phyloP scores from a whole-genome alignment of 2,329 filamentous ascomycete species.

The Pyricularia sp. region DNA sequence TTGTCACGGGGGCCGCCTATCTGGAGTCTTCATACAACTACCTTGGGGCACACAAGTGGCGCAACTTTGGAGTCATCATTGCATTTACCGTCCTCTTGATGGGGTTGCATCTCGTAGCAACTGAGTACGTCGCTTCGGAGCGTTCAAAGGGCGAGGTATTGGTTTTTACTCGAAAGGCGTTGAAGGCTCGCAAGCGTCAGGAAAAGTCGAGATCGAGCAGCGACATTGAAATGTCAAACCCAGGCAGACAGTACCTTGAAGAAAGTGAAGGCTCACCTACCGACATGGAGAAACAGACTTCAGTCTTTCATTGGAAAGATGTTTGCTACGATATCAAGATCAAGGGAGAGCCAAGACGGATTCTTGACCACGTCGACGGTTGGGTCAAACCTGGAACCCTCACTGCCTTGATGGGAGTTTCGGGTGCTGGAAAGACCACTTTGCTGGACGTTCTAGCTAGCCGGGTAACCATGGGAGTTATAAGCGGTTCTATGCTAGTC shows the following conservation, averaged over 20 bases:
- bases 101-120: slow-evolving; percentile 49
- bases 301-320: slow-evolving; percentile 70
- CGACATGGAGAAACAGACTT: slow-evolving; percentile 29
- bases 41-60: slow-evolving; percentile 48
- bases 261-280: slow-evolving; percentile 3
- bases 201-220: slow-evolving; percentile 46
- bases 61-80: slow-evolving; percentile 62
- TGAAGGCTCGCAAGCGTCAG: slow-evolving; percentile 42
- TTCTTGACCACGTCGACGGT: slow-evolving; percentile 73
- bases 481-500: slow-evolving; percentile 58
- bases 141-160: slow-evolving; percentile 59
- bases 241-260: background rate
- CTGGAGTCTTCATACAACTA: slow-evolving; percentile 48
- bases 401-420: slow-evolving; percentile 47
- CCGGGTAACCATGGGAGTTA: slow-evolving; percentile 29
- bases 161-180: slow-evolving; percentile 52
- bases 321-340: slow-evolving; percentile 65
- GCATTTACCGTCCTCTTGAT: slow-evolving; percentile 58
- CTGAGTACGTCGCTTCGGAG: slow-evolving; percentile 55
- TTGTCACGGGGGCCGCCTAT: slow-evolving; percentile 52
- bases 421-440: slow-evolving; percentile 52
- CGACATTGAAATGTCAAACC: slow-evolving; percentile 29
- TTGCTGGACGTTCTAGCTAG: slow-evolving; percentile 50
- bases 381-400: slow-evolving; percentile 87
- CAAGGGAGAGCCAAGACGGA: slow-evolving; percentile 58